Base-by-base conservation (phyloP, 352 stramenopile species). In the Nothophytophthora sp. region DNA sequence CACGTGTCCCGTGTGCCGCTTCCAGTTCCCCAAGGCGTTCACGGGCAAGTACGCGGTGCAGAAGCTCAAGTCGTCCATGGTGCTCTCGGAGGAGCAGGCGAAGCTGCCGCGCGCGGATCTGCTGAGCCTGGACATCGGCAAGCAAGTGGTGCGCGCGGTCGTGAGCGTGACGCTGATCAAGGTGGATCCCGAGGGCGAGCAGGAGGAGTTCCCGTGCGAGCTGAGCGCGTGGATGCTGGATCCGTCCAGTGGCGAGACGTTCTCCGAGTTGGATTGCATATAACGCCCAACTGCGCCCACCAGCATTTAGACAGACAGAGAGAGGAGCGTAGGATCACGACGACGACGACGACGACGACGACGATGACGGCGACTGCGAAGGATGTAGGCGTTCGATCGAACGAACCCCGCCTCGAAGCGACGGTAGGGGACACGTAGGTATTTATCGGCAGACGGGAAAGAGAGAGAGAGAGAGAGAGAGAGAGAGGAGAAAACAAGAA, bases 1-100 rank as follows among this genome's bases (percentile, higher is more conserved):
- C 50, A 95, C 88, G 44, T 99, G 95, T 64, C 93, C 92, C n/a
- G 82, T 97, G 33, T 99, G 95, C 58, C 95, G 96, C 55, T 88
- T 89, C 58, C 88, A 97, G 70, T 87, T 97, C 52, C 67, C 59
- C 40, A 83, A 86, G 55, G 76, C 76, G 32, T 86, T 90, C 49
- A 71, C 71, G 19, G 79, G 79, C 47, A 86, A 76, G 20, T 89
- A 84, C 54, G 79, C 76, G 20, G 69, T 90, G 45, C 73, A 83
- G 44, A 85, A 69, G 32, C 63, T 90, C 46, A 69, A 81, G 58
- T 86, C 79, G 18, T 71, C 79, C 23, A 75, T 88, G 46, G 51
- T 87, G 24, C 67, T 86, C 2, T 53, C 55, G n/a, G 62, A 73
- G 9, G 67, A 73, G 46, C 63, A 81, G 36, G 54, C 42, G n/a